Conservation (phyloP, 1,284 basidiomycete species). For the Ganoderma leucocontextum region DNA sequence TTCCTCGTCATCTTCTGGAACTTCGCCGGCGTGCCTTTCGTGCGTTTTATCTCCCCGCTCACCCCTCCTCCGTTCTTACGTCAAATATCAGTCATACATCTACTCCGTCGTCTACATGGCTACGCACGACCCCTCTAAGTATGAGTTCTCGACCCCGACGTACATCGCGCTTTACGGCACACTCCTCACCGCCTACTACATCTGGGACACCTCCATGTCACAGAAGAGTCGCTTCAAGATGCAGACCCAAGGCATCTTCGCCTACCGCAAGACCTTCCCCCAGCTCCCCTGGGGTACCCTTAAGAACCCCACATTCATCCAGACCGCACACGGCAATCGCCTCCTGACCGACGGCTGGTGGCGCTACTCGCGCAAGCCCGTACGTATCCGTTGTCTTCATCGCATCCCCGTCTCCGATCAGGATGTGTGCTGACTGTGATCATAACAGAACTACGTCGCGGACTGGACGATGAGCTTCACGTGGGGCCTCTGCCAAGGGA, state of each 20-base stretch:
- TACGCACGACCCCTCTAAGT: constrained; percentile 88
- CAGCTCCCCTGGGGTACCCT: constrained; percentile 90
- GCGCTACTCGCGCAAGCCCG: constrained; percentile 90
- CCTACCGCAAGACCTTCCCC: constrained; percentile 92
- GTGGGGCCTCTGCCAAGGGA: constrained; percentile 91
- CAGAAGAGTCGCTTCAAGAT: constrained; percentile 99
- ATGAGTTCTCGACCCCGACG: constrained; percentile 83
- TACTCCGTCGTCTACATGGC: constrained; percentile 99
- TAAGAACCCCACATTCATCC: constrained; percentile 90
- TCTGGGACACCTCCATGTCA: constrained; percentile 95
- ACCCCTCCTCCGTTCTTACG: not conserved
- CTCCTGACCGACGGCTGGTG: constrained; percentile 90
- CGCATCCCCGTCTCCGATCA: not conserved
- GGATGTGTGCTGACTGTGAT: not conserved
- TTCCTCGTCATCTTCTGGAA: constrained; percentile 99
- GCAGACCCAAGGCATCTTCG: constrained; percentile 90
- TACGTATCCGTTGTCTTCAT: constrained; percentile 46
- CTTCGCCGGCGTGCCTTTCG: constrained; percentile 91
- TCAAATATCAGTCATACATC: constrained; percentile 81
- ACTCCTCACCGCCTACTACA: constrained; percentile 88
- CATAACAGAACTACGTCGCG: constrained; percentile 78
- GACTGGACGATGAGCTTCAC: constrained; percentile 91
- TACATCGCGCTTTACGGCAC: constrained; percentile 79
- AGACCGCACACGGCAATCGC: constrained; percentile 94
- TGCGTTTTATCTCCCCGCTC: constrained; percentile 47